Evolutionary conservation across 106 monocot species (phyloP).

Genomic region (Platanthera guangdongensis): DNA sequence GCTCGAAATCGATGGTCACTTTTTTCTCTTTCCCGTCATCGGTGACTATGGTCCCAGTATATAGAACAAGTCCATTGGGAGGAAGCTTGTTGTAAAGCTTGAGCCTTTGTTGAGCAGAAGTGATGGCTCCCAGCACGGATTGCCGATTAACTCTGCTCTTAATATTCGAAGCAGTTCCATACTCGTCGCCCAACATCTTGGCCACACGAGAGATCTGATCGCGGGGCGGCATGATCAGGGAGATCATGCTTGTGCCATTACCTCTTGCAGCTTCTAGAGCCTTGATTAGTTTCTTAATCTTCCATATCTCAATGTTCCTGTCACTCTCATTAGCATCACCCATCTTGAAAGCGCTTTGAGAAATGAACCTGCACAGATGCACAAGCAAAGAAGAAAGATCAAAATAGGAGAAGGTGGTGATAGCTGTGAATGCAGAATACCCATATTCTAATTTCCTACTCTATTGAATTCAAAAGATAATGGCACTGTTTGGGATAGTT

Average conservation of each 20-base stretch:
- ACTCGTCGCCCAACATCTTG: conserved; percentile 23
- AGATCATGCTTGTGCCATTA: conserved; percentile 27
- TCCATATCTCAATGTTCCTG: conserved; percentile 22
- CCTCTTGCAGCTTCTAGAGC: conserved; percentile 21
- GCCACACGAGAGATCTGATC: conserved; percentile 22
- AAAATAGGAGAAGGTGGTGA: not conserved
- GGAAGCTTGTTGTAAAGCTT: conserved; percentile 23
- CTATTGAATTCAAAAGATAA: too few relatives aligned
- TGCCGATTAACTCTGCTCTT: conserved; percentile 20
- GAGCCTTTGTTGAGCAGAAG: conserved; percentile 20
- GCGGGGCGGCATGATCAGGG: conserved; percentile 16
- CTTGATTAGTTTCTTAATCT: conserved; percentile 19
- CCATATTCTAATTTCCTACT: too few relatives aligned
- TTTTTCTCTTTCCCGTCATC: conserved; percentile 23
- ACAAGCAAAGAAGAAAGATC: not conserved
- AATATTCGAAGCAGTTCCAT: conserved; percentile 26
- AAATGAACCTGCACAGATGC: conserved; percentile 3
- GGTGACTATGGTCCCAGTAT: conserved; percentile 19
- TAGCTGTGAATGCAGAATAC: too few relatives aligned
- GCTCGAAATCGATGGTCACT: conserved; percentile 21
- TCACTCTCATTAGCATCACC: conserved; percentile 16
- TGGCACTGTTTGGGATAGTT: too few relatives aligned
- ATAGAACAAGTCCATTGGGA: conserved; percentile 17
- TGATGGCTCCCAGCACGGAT: conserved; percentile 18
- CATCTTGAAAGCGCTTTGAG: not conserved